Base-by-base conservation (phyloP, 805 yeast species). In the Yarrowia alimentaria region DNA sequence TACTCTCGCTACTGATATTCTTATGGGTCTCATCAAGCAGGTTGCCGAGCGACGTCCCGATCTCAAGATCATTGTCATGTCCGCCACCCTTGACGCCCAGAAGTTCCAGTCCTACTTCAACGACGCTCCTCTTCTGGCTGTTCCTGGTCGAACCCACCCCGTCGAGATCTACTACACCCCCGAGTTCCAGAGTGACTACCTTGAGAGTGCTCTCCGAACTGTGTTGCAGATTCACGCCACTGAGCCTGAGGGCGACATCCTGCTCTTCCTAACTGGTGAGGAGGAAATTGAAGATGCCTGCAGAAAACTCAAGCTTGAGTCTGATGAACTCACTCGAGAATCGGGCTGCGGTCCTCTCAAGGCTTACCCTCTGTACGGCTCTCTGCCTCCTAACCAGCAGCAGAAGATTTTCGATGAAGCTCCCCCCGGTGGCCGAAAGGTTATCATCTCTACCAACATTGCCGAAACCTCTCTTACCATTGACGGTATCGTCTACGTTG, bases 281-380 rank as follows among this genome's bases (percentile, higher is more conserved):
- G 98, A 90, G 63, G 98, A 90, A 68, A 93, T 91, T 64, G 99
- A 93, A 68, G 97, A 91, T 61, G 96, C 98, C 0, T 89, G 95
- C 58, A 76, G 95, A 53, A 89, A 88, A 65, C 80, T 91, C 47
- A 75, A 85, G 2, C 69, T 91, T 42, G 99, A 93, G 69, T 87
- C 83, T 40, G 99, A 93, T 63, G 94, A 84, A 60, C 70, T 93
- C 63, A 74, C 84, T 19, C 78, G 96, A 63, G 98, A 93, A 62
- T 88, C 88, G 60, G 83, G 80, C 17, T 81, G 91, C 64, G 99
- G 99, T 5, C 96, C 95, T 14, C 57, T 91, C 49, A 74, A 78
- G 38, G 96, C 91, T 5, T 93, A 90, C 59, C 98, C 99, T 42
- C 74, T 91, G 56, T 91, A 91, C 66, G 99, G 99, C 58, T 91